Conservation (phyloP, 768 basidiomycete genomes). For the Auriscalpium microsporum region DNA sequence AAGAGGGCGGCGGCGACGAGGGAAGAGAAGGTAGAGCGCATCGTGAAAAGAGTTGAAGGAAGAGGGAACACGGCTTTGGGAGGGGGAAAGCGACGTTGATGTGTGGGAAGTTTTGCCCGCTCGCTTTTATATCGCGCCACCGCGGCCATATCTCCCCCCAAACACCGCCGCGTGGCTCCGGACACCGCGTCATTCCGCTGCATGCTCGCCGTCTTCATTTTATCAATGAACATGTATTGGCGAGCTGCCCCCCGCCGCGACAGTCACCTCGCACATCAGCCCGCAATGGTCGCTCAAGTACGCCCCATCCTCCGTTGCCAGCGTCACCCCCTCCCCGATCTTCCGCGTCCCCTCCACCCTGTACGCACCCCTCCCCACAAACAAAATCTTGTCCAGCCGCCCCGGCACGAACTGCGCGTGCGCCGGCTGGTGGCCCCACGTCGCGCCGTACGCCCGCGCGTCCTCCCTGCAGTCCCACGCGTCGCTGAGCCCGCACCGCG, state of each 20-base stretch:
- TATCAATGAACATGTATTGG: not conserved
- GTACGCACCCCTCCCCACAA: constrained; percentile 39
- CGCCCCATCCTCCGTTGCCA: constrained; percentile 23
- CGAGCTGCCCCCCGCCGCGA: not conserved
- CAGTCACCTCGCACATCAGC: constrained; percentile 32
- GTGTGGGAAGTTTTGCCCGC: constrained; percentile 12
- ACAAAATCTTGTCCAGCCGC: constrained; percentile 62
- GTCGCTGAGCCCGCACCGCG: constrained; percentile 44
- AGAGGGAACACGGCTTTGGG: constrained; percentile 21
- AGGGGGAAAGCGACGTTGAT: constrained; percentile 14
- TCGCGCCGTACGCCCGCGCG: constrained; percentile 39
- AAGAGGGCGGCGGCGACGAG: constrained; percentile 34
- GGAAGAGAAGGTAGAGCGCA: constrained; percentile 37
- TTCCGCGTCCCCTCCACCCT: constrained; percentile 44
- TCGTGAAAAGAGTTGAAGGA: constrained; percentile 25
- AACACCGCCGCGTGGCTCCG: not conserved
- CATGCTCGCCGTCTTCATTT: constrained; percentile 1
- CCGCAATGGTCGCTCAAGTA: constrained; percentile 71
- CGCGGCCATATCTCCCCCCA: not conserved
- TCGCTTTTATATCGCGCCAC: constrained; percentile 6
- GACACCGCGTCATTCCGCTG: not conserved
- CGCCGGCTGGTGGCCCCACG: constrained; percentile 64
- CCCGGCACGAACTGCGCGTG: constrained; percentile 35
- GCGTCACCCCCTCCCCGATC: constrained; percentile 48
- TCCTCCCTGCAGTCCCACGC: constrained; percentile 42